Conservation (phyloP, 2,329 filamentous ascomycete genomes). For the Stachybotrys echinatus region DNA sequence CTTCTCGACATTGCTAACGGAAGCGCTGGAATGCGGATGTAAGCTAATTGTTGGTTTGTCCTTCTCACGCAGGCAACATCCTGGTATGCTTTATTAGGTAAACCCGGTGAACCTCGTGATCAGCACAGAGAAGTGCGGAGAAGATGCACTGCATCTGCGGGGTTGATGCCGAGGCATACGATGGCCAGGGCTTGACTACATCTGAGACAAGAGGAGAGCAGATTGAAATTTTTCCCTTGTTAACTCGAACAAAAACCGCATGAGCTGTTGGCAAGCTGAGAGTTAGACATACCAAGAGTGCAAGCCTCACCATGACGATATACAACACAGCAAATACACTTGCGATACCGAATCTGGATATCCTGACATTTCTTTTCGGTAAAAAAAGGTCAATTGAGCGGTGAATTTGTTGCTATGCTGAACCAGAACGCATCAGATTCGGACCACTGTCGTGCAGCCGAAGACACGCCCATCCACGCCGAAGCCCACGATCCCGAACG, state of each 20-base stretch:
- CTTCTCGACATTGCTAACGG: no score
- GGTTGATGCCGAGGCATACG: not conserved
- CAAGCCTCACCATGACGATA: slow-evolving; percentile 18
- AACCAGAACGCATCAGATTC: slow-evolving; percentile 23
- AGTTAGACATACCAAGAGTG: not conserved
- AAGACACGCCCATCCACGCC: slow-evolving; percentile 49
- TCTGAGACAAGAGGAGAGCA: not conserved
- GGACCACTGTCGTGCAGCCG: slow-evolving; percentile 24
- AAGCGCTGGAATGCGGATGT: no score
- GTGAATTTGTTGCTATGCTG: not conserved
- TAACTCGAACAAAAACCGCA: not conserved
- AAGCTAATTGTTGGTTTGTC: no score
- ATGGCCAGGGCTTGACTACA: not conserved
- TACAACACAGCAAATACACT: slow-evolving; percentile 26
- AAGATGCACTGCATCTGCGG: not conserved
- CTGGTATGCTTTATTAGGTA: no score
- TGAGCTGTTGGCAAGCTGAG: not conserved
- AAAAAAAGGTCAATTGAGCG: no score
- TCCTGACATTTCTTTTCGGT: slow-evolving; percentile 40
- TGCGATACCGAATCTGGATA: slow-evolving; percentile 32
- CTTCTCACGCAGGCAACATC: no score
- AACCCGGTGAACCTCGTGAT: no score
- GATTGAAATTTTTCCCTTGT: not conserved
- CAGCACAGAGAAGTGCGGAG: not conserved
- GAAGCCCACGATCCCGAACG: slow-evolving; percentile 52